phyloP scores from a whole-genome alignment of 768 basidiomycete species.

The Termitomyces sp. region DNA sequence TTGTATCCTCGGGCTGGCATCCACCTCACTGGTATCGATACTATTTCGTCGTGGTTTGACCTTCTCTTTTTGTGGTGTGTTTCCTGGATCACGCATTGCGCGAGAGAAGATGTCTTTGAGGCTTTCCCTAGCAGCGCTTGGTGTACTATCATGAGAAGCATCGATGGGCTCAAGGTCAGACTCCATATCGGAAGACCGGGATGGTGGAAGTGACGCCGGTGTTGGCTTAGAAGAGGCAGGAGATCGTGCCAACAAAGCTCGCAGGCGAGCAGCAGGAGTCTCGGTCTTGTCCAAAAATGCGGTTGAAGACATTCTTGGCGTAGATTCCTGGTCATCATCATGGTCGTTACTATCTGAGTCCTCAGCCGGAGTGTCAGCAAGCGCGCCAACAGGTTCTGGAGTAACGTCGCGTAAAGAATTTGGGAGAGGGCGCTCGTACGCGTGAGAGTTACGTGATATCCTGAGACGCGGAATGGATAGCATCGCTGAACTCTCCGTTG shows the following conservation, averaged over 20 bases:
- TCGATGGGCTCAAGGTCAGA: slow-evolving; percentile 54
- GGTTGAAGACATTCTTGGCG: slow-evolving; percentile 28
- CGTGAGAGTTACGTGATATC: slow-evolving; percentile 21
- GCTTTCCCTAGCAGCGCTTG: slow-evolving; percentile 50
- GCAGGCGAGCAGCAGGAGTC: slow-evolving; percentile 57
- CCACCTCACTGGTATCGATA: slow-evolving; percentile 54
- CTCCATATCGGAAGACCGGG: slow-evolving; percentile 41
- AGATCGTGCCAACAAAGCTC: slow-evolving; percentile 52
- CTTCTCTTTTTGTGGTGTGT: slow-evolving; percentile 52
- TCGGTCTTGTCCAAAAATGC: slow-evolving; percentile 20
- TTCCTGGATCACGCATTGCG: slow-evolving; percentile 57
- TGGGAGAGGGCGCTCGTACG: slow-evolving; percentile 21
- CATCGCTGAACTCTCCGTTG: slow-evolving; percentile 22
- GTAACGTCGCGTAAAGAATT: slow-evolving; percentile 28
- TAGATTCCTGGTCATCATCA: slow-evolving; percentile 33
- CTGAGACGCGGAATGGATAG: slow-evolving; percentile 29
- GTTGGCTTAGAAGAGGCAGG: slow-evolving; percentile 27
- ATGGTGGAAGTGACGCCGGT: slow-evolving; percentile 19
- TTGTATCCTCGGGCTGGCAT: slow-evolving; percentile 42
- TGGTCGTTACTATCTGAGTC: slow-evolving; percentile 20
- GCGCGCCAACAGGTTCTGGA: slow-evolving; percentile 22
- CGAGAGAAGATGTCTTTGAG: slow-evolving; percentile 63
- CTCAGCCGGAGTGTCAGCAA: slow-evolving; percentile 18
- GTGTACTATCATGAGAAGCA: slow-evolving; percentile 24
- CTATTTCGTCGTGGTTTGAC: slow-evolving; percentile 46